These are phyloP conservation scores for Meredithiella fracta DNA, from an alignment of 2,329 filamentous ascomycete species.

Conservation along the genomic window DNA sequence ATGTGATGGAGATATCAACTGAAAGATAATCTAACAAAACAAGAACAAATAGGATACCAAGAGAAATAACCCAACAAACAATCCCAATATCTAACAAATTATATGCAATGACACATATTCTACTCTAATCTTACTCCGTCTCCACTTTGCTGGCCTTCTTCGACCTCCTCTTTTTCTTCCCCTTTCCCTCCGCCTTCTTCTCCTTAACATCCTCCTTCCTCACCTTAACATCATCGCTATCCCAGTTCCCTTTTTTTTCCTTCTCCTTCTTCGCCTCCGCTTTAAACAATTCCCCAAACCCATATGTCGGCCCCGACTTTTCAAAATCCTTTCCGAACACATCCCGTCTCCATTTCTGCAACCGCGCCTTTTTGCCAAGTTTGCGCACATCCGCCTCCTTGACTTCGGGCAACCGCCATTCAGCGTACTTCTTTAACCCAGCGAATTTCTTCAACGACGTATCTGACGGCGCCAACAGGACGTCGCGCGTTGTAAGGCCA, in stretches of 20 bases:
- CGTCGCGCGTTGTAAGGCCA: constrained; percentile 77
- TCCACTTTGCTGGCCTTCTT: constrained; percentile 29
- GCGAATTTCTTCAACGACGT: constrained; percentile 74
- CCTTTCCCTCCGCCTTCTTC: constrained; percentile 18
- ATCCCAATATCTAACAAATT: neutral
- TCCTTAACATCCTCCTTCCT: constrained; percentile 21
- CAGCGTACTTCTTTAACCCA: constrained; percentile 84
- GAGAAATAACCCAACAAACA: constrained; percentile 7
- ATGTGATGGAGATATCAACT: no score
- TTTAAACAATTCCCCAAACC: constrained; percentile 29
- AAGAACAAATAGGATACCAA: neutral
- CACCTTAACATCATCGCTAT: constrained; percentile 17
- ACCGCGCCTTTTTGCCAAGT: constrained; percentile 78
- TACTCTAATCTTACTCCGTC: constrained; percentile 15
- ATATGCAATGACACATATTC: neutral
- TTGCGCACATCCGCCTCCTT: constrained; percentile 78
- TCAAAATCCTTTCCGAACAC: constrained; percentile 44
- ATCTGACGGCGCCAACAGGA: constrained; percentile 75
- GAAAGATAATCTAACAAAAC: neutral
- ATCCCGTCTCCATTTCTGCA: constrained; percentile 67
- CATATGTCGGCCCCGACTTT: constrained; percentile 38
- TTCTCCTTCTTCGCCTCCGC: constrained; percentile 19
- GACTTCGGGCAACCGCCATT: constrained; percentile 76
- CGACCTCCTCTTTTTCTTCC: constrained; percentile 37
- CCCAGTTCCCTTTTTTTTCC: constrained; percentile 18